A percentile compares a stretch with the other conserved stretches of the same genome.
Evolutionary conservation across 2,329 filamentous ascomycete genomes (phyloP).

Genomic region (Xylaria sp.): DNA sequence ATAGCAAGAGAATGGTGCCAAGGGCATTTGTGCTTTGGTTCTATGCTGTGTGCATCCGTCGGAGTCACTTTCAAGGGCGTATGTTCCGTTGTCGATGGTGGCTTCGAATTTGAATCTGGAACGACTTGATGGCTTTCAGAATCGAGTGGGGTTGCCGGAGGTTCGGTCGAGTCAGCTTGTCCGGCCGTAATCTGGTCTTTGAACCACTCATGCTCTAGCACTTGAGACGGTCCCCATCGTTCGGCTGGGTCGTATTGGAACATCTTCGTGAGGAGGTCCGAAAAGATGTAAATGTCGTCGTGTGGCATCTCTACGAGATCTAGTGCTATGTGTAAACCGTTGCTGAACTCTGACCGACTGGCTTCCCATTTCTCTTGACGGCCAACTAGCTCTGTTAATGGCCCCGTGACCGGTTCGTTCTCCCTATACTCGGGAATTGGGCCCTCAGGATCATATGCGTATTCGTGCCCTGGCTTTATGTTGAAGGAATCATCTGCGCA

Average conservation of each 20-base stretch:
- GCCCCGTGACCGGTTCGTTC: not conserved
- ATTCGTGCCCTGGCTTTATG: too few species aligned
- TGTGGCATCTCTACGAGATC: not conserved
- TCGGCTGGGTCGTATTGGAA: slow-evolving; percentile 6
- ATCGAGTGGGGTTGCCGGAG: too few species aligned
- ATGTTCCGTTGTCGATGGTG: too few species aligned
- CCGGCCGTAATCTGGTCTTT: not conserved
- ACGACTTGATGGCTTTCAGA: too few species aligned
- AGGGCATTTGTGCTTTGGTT: too few species aligned
- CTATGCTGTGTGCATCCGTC: too few species aligned
- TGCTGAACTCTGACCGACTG: not conserved
- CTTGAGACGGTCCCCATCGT: not conserved
- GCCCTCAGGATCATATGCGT: not conserved
- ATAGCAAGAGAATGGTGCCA: too few species aligned
- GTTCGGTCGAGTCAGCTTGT: too few species aligned
- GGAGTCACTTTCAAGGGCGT: too few species aligned
- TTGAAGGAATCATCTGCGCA: not conserved
- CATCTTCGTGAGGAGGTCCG: slow-evolving; percentile 9
- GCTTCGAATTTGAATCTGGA: too few species aligned
- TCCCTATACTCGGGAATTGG: not conserved
- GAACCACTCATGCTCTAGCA: slow-evolving; percentile 16
- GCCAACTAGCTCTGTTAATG: not conserved
- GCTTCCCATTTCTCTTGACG: slow-evolving; percentile 1
- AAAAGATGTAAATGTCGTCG: slow-evolving; percentile 3
- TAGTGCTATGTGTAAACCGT: not conserved